Percentiles rank a stretch among this genome's conserved stretches.
Conservation (phyloP, 2,329 filamentous ascomycete species). For the Fusarium sp. region DNA sequence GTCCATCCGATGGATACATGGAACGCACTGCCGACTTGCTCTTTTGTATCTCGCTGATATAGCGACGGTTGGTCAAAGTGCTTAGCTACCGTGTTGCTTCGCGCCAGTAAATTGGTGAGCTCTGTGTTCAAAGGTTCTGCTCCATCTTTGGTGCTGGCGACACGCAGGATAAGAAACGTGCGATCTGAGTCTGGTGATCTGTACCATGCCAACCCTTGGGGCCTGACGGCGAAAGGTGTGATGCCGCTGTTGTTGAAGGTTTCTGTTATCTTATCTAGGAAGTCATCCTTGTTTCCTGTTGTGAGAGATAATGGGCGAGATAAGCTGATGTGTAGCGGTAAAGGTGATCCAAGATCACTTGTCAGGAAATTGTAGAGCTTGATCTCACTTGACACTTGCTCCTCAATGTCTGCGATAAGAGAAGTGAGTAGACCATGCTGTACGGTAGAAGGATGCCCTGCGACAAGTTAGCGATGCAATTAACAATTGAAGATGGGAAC, state of each 20-base stretch:
- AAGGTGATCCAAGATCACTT: conserved; percentile 79
- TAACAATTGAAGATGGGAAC: conserved; percentile 47
- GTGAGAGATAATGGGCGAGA: conserved; percentile 82
- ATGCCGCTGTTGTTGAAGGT: conserved; percentile 50
- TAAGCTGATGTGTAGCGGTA: conserved; percentile 90
- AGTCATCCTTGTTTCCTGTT: conserved; percentile 76
- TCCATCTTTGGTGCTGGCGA: conserved; percentile 51
- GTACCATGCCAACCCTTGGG: conserved; percentile 59
- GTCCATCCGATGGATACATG: conserved; percentile 94
- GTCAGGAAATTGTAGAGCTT: conserved; percentile 75
- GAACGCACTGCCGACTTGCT: conserved; percentile 64
- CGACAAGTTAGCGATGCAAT: not conserved
- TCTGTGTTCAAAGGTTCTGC: conserved; percentile 59
- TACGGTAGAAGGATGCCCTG: conserved; percentile 65
- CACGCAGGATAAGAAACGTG: conserved; percentile 84
- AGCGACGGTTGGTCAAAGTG: conserved; percentile 75
- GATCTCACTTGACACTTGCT: conserved; percentile 47
- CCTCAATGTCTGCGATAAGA: conserved; percentile 55
- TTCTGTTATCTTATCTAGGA: conserved; percentile 66
- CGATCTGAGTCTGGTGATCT: conserved; percentile 70
- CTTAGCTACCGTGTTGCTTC: conserved; percentile 80
- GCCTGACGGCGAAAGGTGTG: conserved; percentile 53
- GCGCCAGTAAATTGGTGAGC: conserved; percentile 70
- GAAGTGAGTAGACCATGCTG: conserved; percentile 60
- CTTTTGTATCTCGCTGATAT: conserved; percentile 61